Conservation (phyloP, 2,329 filamentous ascomycete genomes). For the Cadophora malorum region DNA sequence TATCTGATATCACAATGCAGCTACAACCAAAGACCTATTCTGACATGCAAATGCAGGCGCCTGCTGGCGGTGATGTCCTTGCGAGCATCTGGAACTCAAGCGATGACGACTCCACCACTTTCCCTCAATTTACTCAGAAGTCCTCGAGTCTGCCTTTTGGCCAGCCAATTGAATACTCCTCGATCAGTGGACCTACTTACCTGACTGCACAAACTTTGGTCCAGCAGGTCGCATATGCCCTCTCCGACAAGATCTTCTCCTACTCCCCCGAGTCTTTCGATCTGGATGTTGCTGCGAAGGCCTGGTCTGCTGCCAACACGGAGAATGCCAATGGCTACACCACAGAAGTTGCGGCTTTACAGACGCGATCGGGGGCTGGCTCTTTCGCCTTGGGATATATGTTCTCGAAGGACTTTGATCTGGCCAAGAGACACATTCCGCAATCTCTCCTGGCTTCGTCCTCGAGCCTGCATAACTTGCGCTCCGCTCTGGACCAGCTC, state of each 20-base stretch:
- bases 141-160: conserved; percentile 65
- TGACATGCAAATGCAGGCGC: conserved; percentile 35
- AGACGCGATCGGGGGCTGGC: conserved; percentile 89
- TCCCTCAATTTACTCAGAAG: conserved; percentile 41
- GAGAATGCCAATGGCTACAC: conserved; percentile 83
- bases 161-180: conserved; percentile 58
- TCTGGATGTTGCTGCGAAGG: conserved; percentile 80
- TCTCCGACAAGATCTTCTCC: conserved; percentile 97
- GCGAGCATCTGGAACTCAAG: conserved; percentile 43
- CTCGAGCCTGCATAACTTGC: conserved; percentile 79
- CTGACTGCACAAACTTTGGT: conserved; percentile 91
- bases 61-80: conserved; percentile 39
- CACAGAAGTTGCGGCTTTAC: conserved; percentile 78
- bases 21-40: conserved; percentile 13
- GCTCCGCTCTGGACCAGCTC: conserved; percentile 87
- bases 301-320: conserved; percentile 74
- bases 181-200: conserved; percentile 87
- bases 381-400: conserved; percentile 94
- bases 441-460: conserved; percentile 91
- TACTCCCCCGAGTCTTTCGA: conserved; percentile 96
- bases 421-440: conserved; percentile 88
- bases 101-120: conserved; percentile 34
- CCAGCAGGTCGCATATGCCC: conserved; percentile 92
- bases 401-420: conserved; percentile 95
- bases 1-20: conserved; percentile 6